Evolutionary conservation across 2,329 filamentous ascomycete species (phyloP), one percentile per base, ranked within the genome.

Genomic region (Blastomyces parvus): DNA sequence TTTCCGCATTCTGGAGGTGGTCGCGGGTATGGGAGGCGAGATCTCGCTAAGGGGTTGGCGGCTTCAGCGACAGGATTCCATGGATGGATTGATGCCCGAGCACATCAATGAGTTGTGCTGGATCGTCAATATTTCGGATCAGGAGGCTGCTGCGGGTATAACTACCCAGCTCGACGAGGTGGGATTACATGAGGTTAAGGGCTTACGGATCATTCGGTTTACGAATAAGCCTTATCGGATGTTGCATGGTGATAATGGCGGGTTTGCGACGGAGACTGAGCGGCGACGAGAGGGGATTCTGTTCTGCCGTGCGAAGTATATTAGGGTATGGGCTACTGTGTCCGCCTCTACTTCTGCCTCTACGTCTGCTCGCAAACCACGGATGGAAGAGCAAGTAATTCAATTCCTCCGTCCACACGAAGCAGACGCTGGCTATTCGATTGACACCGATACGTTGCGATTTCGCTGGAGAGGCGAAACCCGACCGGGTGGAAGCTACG

Each of bases 181-280:
- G 0, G 53, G 72, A 0, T 62, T 81, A 0, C 59, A 66, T 0
- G 64, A 75, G 0, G 74, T 86, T 0, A 67, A 76, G 1, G 65
- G 72, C 1, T 72, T 78, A 7, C 74, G 83, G 0, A 70, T 70
- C 0, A 72, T 89, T 0, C 69, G 78, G 0, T 72, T 81, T 1
- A 89, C 86, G 0, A 90, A 89, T 64, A 71, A 78, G 0, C 67
- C 72, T 0, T 85, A 79, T 53, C 81, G 82, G 0, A 63, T 2
- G 59, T 67, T 53, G 62, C 22, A 59, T 70, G 0, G 74, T 76
- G 58, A 70, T 76, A 58, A 70, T 0, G 46, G 13, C 46, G 3
- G 13, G 27, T 74, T 73, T 8, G 61, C 72, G 0, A 27, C 57
- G 0, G 66, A 67, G 1, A 27, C 69, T 0, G 66, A 70, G 1